phyloP scores from a whole-genome alignment of 345 rosid species.

The Eucalyptus erythrocorys region DNA sequence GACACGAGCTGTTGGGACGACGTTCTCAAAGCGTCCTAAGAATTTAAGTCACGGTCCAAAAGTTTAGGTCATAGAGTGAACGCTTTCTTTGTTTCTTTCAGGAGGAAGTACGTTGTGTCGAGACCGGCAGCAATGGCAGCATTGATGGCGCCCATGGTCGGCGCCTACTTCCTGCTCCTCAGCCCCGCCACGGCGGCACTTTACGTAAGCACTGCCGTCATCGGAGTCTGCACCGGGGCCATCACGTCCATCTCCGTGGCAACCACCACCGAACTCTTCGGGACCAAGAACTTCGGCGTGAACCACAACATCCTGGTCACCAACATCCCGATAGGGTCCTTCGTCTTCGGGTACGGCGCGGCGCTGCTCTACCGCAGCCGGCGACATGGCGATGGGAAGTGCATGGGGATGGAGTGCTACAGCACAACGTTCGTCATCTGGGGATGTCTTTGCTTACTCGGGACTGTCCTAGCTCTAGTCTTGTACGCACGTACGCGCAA shows the following conservation, averaged over 20 bases:
- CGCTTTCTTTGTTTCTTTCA: not conserved
- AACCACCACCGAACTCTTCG: slow-evolving; percentile 69
- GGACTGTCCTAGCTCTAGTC: slow-evolving; percentile 38
- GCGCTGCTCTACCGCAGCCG: slow-evolving; percentile 46
- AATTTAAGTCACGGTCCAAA: not conserved
- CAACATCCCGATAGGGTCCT: slow-evolving; percentile 79
- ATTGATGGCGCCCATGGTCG: slow-evolving; percentile 53
- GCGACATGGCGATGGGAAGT: slow-evolving; percentile 17
- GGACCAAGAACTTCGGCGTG: slow-evolving; percentile 56
- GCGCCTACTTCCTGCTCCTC: slow-evolving; percentile 50
- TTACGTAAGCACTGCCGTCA: slow-evolving; percentile 52
- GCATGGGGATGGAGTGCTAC: slow-evolving; percentile 68
- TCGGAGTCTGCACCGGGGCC: slow-evolving; percentile 70
- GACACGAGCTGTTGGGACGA: not conserved
- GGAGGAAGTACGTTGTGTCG: slow-evolving; percentile 33
- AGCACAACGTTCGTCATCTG: slow-evolving; percentile 49
- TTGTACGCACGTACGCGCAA: slow-evolving; percentile 42
- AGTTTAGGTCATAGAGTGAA: not conserved
- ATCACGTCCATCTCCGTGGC: slow-evolving; percentile 63
- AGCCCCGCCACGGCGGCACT: slow-evolving; percentile 17
- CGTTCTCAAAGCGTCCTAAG: not conserved
- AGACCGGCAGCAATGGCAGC: slow-evolving; percentile 48
- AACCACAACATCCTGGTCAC: slow-evolving; percentile 78
- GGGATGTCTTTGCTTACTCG: slow-evolving; percentile 52
- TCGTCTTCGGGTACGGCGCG: slow-evolving; percentile 57